Evolutionary conservation across 441 rosid species (phyloP), one percentile per base, ranked within the genome.

Genomic region (Pelargonium exstipulatum): DNA sequence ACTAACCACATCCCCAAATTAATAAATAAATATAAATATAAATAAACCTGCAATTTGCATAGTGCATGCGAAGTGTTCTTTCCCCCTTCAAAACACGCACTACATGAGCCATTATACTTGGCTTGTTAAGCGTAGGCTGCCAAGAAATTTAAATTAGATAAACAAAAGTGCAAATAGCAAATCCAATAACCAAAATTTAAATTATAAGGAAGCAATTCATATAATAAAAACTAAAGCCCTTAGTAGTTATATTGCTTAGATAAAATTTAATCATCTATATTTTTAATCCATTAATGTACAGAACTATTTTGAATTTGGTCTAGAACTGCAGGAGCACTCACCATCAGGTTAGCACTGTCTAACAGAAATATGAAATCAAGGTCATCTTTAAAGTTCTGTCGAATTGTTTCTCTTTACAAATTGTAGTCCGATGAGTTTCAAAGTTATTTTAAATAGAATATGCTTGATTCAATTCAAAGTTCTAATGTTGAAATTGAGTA

Each of bases 81-180:
- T 95, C 98, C 64, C 98, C 98, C 76, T 83, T 87, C 78, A 95
- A 76, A 24, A 95, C 97, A 66, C 98, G 97, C 69, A 95, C 99
- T 0, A 84, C 82, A 70, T 95, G 98, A 40, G 99, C 98, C 99
- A 95, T 92, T 83, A 95, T 83, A 77, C 99, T 92, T 10, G 98
- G 98, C 77, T 95, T 95, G 83, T 95, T 98, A 75, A 95, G 94
- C n/a, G 99, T 95, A 66, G 99, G 99, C 99, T 95, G 96, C 79
- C 77, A 83, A 46, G 68, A 72, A 35, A 72, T 67, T 68, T 61
- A 66, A 67, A 77, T 78, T 62, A 80, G 66, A 62, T 18, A 62
- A 62, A 32, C 2, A 29, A 62, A 32, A 1, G 45, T 40, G 10
- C 66, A 62, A 29, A 57, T 60, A 12, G 10, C 16, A 18, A 32